Evolutionary conservation across 306 rosid genomes (phyloP), one percentile per base, ranked within the genome.

Genomic region (Boehmeria nivea): DNA sequence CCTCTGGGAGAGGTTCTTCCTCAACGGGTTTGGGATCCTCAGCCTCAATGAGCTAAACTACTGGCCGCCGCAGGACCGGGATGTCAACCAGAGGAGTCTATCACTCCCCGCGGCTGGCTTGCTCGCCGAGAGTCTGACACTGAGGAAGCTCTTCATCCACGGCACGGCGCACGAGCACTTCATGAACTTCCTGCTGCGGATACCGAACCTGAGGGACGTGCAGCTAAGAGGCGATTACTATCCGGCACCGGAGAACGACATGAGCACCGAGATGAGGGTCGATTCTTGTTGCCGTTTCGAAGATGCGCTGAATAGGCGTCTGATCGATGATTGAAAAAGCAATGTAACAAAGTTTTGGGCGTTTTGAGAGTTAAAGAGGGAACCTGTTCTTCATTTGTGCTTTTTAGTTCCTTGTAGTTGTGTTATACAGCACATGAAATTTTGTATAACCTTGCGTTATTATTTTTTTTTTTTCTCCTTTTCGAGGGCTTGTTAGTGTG

Each of bases 61-160:
- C 60, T 89, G 97, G 97, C 95, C 97, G 10, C 95, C 95, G 7
- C 95, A 86, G 56, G 97, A 89, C 64, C 72, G 67, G 71, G 95
- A 79, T 27, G 83, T 89, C 36, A 86, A 86, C 72, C 95, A 81
- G 68, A 73, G 97, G 72, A 79, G 95, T 47, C 46, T 86, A 5
- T 83, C 87, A 18, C 89, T 75, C 23, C 76, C 97, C 7, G 94
- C 87, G 3, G 87, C 89, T 7, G 97, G 97, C 51, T 59, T 89
- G 57, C 64, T 89, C 2, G 76, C 75, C 17, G 88, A 79, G 62
- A 83, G 95, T 22, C n/a, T 28, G 12, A 69, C 83, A 1, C 72
- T 89, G 51, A 73, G 94, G 80, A 89, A 83, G 73, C 94, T 89
- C 51, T 86, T 86, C 78, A 83, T 89, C 50, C 95, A 86, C 6